These are phyloP conservation scores for Penicillium corylophilum DNA, from an alignment of 2,329 filamentous ascomycete genomes.

Conservation along the genomic window DNA sequence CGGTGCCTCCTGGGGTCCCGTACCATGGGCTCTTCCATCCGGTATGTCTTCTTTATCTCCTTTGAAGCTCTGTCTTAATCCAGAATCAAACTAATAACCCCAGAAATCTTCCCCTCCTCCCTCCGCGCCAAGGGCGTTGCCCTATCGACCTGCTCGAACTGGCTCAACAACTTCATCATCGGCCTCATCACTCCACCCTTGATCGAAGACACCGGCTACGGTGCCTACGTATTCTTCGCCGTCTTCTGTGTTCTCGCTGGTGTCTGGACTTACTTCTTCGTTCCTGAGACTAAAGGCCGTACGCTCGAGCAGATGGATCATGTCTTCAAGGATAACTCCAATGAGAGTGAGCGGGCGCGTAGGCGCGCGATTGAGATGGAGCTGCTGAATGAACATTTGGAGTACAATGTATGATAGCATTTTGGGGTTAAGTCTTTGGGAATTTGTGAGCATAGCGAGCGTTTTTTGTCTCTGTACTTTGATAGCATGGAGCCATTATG, in stretches of 20 bases:
- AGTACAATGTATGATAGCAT: conserved; percentile 9
- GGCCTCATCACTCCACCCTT: conserved; percentile 66
- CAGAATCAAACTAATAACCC: conserved; percentile 5
- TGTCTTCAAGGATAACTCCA: conserved; percentile 42
- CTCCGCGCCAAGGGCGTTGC: conserved; percentile 66
- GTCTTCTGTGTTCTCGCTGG: conserved; percentile 53
- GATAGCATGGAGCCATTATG: neutral
- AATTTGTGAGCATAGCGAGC: neutral
- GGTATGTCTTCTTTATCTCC: conserved; percentile 24
- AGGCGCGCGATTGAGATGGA: conserved; percentile 34
- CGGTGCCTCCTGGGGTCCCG: conserved; percentile 58
- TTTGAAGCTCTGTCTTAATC: too few relatives aligned
- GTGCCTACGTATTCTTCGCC: conserved; percentile 60
- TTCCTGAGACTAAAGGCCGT: conserved; percentile 59
- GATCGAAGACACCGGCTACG: conserved; percentile 56
- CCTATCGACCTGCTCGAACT: conserved; percentile 63
- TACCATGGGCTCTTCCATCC: conserved; percentile 46
- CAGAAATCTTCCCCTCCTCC: conserved; percentile 63
- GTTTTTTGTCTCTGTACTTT: neutral
- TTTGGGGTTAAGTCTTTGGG: neutral
- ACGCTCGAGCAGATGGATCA: conserved; percentile 58
- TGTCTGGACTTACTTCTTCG: conserved; percentile 54
- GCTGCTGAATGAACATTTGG: conserved; percentile 22
- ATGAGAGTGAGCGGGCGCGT: conserved; percentile 30
- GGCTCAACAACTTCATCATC: conserved; percentile 65